Base-by-base conservation (phyloP, 2,329 filamentous ascomycete genomes). In the Colletotrichum graminicola region DNA sequence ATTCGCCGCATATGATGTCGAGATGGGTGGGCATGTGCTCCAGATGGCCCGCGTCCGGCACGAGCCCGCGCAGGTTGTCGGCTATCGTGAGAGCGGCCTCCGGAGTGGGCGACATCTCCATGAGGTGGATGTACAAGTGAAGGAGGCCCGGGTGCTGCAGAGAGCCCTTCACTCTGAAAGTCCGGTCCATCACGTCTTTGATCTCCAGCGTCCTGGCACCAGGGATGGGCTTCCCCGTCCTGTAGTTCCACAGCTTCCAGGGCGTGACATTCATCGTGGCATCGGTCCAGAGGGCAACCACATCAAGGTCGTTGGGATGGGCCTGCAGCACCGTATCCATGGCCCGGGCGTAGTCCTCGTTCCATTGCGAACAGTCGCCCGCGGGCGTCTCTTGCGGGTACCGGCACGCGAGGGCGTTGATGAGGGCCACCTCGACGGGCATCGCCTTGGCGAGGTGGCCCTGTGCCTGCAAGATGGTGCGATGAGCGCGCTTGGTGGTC, bases 1-100 rank as follows among this genome's bases (percentile, higher is more conserved):
- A 95, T 75, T 94, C 89, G 16, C 93, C 93, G 36, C 90, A 87
- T 0, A 94, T 85, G 14, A 93, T 87, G 78, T 95, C 92, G 45
- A 95, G 83, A 78, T 95, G 93, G 0, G 90, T 90, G 0, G 93
- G 92, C 93, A 95, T 95, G 76, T 94, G 92, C 51, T 90, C 84
- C 0, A 93, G 81, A 78, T 94, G 92, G 0, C 92, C 92, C 0
- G 89, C 85, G 77, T 94, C 91, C 0, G 92, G 92, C 0, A 92
- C 87, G 2, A 94, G 84, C 12, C 84, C 85, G 29, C 92, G 89
- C 14, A 94, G 84, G 21, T 83, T 81, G 75, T 94, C 87, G 6
- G 91, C 91, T 0, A 87, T 83, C 0, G 86, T 82, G 21, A 93
- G 78, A 1, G 90, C 92, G 1, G 80, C 77, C 77, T 93, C 92